Percentiles rank a stretch among this genome's conserved stretches.
phyloP scores from a whole-genome alignment of 805 yeast genomes.

The Pichia kluyveri region DNA sequence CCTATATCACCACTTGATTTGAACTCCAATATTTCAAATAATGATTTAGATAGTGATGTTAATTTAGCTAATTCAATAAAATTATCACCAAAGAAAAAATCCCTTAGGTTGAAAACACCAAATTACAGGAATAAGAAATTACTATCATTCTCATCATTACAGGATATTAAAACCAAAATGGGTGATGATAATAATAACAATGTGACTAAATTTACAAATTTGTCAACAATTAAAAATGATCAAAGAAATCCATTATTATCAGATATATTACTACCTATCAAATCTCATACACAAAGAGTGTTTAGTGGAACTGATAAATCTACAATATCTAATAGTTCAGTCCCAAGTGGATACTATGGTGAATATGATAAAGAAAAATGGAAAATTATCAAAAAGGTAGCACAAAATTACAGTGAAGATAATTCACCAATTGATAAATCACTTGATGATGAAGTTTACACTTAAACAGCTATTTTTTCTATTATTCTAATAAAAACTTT shows the following conservation, averaged over 20 bases:
- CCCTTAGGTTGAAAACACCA: constrained; percentile 3
- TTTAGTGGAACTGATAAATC: constrained; percentile 17
- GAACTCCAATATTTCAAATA: background rate
- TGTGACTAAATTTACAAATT: background rate
- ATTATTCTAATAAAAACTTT: background rate
- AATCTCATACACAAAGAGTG: constrained; percentile 3
- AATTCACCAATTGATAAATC: no score
- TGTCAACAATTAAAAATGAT: background rate
- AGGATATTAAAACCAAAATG: no score
- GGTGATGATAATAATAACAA: background rate
- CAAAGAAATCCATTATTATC: no score
- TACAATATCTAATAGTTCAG: constrained; percentile 25
- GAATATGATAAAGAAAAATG: constrained; percentile 61
- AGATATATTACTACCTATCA: background rate
- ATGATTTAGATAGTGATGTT: constrained; percentile 19
- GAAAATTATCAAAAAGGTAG: constrained; percentile 37
- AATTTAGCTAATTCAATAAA: constrained; percentile 20
- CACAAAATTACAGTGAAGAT: background rate
- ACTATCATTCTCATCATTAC: no score
- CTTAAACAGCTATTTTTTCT: no score
- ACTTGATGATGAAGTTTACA: no score
- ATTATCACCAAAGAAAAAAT: constrained; percentile 17
- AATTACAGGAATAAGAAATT: background rate
- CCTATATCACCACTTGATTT: background rate
- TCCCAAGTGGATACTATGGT: constrained; percentile 52